Evolutionary conservation across 2,329 filamentous ascomycete genomes (phyloP).

Genomic region (Aureobasidium sp.): DNA sequence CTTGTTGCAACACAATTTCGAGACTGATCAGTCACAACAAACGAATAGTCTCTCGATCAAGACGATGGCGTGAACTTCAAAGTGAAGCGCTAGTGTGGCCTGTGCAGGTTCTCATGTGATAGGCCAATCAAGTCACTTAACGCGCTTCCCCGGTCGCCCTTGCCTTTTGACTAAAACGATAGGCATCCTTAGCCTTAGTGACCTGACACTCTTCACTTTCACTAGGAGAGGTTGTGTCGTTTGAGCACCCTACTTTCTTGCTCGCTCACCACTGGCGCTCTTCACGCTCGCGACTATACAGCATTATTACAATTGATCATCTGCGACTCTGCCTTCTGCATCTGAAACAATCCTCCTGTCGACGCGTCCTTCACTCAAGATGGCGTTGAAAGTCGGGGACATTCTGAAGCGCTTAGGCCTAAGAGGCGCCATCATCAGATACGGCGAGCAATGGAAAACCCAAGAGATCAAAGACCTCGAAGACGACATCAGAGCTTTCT

Average conservation of each 20-base stretch:
- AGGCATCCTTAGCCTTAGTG: conserved; percentile 2
- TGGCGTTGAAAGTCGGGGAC: background rate
- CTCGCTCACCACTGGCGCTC: background rate
- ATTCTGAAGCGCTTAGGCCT: background rate
- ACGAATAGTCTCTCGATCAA: background rate
- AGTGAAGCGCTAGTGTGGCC: conserved; percentile 5
- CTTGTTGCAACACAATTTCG: background rate
- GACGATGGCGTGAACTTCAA: background rate
- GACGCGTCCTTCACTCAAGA: background rate
- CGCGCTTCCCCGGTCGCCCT: background rate
- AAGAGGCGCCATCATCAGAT: background rate
- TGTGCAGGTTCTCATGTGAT: conserved; percentile 2
- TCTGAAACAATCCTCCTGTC: background rate
- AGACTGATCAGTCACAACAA: background rate
- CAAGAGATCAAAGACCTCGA: conserved; percentile 2
- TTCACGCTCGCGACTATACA: background rate
- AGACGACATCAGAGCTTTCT: background rate
- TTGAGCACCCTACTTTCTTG: background rate
- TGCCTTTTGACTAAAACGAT: conserved; percentile 1
- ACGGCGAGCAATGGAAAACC: conserved; percentile 5
- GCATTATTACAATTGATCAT: background rate
- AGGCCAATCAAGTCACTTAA: background rate
- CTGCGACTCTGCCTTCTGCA: background rate
- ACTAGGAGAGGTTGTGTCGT: background rate
- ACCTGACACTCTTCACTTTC: background rate